Evolutionary conservation across 345 rosid genomes (phyloP).

Genomic region (Reutealis trisperma): DNA sequence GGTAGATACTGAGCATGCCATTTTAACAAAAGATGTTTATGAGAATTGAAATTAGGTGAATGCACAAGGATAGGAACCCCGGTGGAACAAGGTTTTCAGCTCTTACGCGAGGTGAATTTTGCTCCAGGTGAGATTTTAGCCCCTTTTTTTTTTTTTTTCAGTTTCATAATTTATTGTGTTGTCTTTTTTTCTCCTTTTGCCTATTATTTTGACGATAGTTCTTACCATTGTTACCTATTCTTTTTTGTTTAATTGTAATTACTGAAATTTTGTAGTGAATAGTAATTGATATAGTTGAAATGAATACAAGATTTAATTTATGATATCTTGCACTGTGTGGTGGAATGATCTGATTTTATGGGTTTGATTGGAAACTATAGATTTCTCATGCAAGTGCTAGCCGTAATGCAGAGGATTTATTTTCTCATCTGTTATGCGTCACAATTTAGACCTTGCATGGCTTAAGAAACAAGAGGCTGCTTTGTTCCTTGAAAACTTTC

Average conservation of each 20-base stretch:
- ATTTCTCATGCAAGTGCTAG: not conserved
- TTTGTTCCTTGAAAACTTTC: not conserved
- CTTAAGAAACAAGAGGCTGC: not conserved
- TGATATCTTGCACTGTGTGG: not conserved
- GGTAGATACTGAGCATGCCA: not conserved
- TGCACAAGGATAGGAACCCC: slow-evolving; percentile 17
- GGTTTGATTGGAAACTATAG: not conserved
- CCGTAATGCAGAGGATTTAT: not conserved
- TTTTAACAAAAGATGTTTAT: not conserved
- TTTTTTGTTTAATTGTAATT: not conserved
- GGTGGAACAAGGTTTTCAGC: slow-evolving; percentile 16
- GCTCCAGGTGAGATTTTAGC: not conserved
- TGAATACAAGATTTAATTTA: not conserved
- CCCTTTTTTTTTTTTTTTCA: not conserved
- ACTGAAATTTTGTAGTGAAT: not conserved
- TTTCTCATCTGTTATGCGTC: not conserved
- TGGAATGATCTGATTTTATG: not conserved
- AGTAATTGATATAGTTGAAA: not conserved
- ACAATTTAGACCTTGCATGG: not conserved
- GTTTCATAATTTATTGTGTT: not conserved
- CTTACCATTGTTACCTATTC: not conserved
- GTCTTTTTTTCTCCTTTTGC: not conserved
- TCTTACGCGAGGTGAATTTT: not conserved
- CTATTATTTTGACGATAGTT: not conserved
- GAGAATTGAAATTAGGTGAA: slow-evolving; percentile 22